A percentile compares a stretch with the other conserved stretches of the same genome.
Evolutionary conservation across 2,329 filamentous ascomycete genomes (phyloP).

Genomic region (Epicoccum sorghinum): DNA sequence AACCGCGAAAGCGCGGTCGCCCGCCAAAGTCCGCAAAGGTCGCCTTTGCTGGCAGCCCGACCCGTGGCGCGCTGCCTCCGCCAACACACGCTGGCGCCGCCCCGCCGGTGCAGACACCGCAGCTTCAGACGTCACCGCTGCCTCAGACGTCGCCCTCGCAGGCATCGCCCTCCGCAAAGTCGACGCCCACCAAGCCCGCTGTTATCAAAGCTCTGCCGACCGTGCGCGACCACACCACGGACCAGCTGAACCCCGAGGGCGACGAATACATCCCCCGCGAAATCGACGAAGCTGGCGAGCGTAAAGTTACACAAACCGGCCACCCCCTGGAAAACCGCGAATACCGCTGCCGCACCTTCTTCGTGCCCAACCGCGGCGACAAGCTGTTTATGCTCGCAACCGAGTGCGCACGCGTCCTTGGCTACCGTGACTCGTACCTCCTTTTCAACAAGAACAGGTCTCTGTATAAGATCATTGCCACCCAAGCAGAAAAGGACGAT

Average conservation of each 20-base stretch:
- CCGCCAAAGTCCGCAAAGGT: constrained; percentile 65
- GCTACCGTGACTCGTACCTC: constrained; percentile 96
- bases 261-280: constrained; percentile 97
- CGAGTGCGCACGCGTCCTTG: constrained; percentile 90
- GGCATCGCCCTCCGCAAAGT: constrained; percentile 69
- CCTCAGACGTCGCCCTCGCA: constrained; percentile 63
- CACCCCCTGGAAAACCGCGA: constrained; percentile 81
- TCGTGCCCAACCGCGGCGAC: constrained; percentile 85
- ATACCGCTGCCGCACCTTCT: constrained; percentile 92
- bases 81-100: constrained; percentile 59
- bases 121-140: constrained; percentile 57
- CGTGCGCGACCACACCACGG: constrained; percentile 94
- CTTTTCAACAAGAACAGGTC: constrained; percentile 99
- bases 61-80: constrained; percentile 57
- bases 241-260: constrained; percentile 85
- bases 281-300: constrained; percentile 89
- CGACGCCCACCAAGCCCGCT: constrained; percentile 75
- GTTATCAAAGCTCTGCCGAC: constrained; percentile 94
- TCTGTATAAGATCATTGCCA: constrained; percentile 96
- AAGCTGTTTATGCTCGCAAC: constrained; percentile 99
- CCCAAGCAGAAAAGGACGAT: constrained; percentile 94
- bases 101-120: constrained; percentile 60
- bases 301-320: constrained; percentile 86
- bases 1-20: constrained; percentile 57
- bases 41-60: constrained; percentile 60